Evolutionary conservation across 1,139 yeast genomes (phyloP).

Genomic region (Saccharomyces pastorianus): DNA sequence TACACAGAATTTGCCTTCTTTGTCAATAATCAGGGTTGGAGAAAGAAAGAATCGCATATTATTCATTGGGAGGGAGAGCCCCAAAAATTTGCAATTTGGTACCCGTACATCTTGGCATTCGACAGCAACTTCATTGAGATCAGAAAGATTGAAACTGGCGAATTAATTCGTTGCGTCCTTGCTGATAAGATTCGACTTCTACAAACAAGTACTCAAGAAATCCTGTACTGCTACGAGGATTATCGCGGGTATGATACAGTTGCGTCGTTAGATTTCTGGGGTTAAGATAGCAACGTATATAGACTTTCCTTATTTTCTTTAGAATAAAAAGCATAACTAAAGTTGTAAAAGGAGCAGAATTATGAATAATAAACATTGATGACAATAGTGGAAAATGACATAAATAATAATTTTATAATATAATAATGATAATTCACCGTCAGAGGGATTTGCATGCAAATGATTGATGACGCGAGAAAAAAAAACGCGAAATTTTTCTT

Average conservation of each 20-base stretch:
- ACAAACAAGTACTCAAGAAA: conserved; percentile 88
- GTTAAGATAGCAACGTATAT: conserved; percentile 14
- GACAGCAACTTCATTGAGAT: conserved; percentile 88
- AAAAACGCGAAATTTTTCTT: conserved; percentile 3
- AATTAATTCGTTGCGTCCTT: conserved; percentile 76
- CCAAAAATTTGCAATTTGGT: conserved; percentile 83
- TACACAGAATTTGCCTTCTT: conserved; percentile 91
- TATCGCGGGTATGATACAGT: conserved; percentile 87
- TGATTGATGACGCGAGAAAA: not conserved
- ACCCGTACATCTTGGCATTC: conserved; percentile 86
- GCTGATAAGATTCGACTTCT: conserved; percentile 87
- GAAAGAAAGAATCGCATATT: conserved; percentile 88
- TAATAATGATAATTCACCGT: not conserved
- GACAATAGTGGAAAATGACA: not conserved
- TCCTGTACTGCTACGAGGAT: conserved; percentile 84
- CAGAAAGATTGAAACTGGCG: conserved; percentile 83
- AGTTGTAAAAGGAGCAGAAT: not conserved
- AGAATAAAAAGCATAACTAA: not conserved
- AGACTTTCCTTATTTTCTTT: not conserved
- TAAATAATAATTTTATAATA: not conserved
- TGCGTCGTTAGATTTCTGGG: conserved; percentile 87
- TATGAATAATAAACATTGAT: not conserved
- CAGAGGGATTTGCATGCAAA: not conserved
- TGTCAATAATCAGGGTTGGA: conserved; percentile 93
- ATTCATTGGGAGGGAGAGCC: conserved; percentile 97